phyloP scores from a whole-genome alignment of 176 grass and related monocot species.

The Triticum timopheevii region DNA sequence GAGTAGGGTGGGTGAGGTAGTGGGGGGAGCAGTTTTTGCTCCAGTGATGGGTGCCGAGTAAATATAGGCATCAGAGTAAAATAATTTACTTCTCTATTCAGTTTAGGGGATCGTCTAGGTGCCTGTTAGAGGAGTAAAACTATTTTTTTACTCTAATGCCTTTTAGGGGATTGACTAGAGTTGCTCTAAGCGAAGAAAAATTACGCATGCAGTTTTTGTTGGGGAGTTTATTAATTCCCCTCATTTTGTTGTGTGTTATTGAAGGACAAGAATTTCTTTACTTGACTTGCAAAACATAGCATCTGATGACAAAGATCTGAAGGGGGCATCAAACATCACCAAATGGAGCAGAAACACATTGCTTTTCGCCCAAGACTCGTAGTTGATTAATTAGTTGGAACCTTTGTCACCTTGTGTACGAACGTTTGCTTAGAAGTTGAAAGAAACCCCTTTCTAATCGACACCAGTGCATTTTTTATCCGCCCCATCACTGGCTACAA shows the following conservation, averaged over 20 bases:
- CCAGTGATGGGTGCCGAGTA: too few species aligned
- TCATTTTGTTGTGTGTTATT: not conserved
- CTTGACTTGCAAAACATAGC: slow-evolving; percentile 42
- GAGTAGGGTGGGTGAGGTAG: too few species aligned
- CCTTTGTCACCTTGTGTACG: not conserved
- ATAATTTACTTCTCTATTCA: too few species aligned
- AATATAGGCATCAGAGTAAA: too few species aligned
- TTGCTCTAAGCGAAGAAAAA: not conserved
- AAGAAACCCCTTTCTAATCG: not conserved
- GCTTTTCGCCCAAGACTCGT: not conserved
- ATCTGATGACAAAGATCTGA: not conserved
- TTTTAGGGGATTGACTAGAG: too few species aligned
- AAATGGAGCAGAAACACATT: slow-evolving; percentile 6
- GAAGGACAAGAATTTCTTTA: slow-evolving; percentile 20
- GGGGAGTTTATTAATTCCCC: too few species aligned
- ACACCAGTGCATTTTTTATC: too few species aligned
- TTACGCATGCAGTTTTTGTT: not conserved
- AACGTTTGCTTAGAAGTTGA: slow-evolving; percentile 17
- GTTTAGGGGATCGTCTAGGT: too few species aligned
- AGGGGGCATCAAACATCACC: slow-evolving; percentile 1
- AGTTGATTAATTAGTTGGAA: slow-evolving; percentile 25
- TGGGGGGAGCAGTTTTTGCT: too few species aligned
- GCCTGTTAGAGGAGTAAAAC: too few species aligned
- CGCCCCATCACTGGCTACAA: too few species aligned
- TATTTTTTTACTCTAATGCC: too few species aligned